Conservation (phyloP, 371 early-diverging fungal species). For the Mucor velutinosus region DNA sequence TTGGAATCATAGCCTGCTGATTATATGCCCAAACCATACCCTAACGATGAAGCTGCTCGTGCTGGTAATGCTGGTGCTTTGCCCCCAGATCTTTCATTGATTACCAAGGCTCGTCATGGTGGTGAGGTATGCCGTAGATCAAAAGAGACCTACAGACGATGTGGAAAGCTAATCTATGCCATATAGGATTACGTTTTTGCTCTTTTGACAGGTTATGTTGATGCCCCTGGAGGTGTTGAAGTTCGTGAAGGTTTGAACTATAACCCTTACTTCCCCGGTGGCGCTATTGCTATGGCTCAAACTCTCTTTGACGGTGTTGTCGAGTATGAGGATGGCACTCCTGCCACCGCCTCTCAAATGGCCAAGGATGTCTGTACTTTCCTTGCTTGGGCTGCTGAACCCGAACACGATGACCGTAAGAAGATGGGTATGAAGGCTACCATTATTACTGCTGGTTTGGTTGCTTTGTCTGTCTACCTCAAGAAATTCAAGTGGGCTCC, state of each 20-base stretch:
- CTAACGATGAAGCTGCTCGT: conserved; percentile 97
- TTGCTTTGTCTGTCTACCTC: conserved; percentile 68
- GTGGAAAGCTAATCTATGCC: not conserved
- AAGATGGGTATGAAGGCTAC: conserved; percentile 94
- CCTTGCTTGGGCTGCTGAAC: conserved; percentile 95
- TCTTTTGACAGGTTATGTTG: conserved; percentile 93
- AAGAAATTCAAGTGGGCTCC: conserved; percentile 83
- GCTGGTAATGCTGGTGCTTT: conserved; percentile 95
- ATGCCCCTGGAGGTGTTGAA: conserved; percentile 95
- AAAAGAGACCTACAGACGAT: not conserved
- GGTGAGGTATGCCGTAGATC: conserved; percentile 65
- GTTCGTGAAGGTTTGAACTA: conserved; percentile 96
- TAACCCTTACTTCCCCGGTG: conserved; percentile 99
- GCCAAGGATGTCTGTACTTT: conserved; percentile 96
- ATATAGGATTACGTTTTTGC: conserved; percentile 91
- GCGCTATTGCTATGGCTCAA: conserved; percentile 97
- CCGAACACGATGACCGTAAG: conserved; percentile 97
- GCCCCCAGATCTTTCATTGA: conserved; percentile 96
- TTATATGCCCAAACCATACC: conserved; percentile 91
- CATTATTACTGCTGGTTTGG: conserved; percentile 60
- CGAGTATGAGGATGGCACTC: conserved; percentile 98
- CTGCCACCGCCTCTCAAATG: conserved; percentile 96
- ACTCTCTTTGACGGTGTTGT: conserved; percentile 92
- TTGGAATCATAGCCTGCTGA: conserved; percentile 71
- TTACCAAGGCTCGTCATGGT: conserved; percentile 95